Base-by-base conservation (phyloP, 768 basidiomycete species). In the Tylopilus plumbeoviolaceoides region DNA sequence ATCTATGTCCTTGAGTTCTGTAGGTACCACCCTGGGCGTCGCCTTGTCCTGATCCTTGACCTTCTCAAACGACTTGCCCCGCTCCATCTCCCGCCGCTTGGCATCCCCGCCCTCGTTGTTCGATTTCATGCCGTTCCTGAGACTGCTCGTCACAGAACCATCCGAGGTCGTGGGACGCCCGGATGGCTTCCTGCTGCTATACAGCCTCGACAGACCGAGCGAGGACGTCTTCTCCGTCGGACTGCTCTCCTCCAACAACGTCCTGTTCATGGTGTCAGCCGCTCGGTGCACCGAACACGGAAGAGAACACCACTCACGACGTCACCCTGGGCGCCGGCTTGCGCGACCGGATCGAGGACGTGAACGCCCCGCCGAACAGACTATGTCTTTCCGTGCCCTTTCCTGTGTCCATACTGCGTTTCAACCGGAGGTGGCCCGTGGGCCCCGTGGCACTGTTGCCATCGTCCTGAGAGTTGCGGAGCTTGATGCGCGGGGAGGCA, bases 301-400 rank as follows among this genome's bases (percentile, higher is more conserved):
- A 12, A 18, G 8, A 18, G 49, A n/a, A n/a, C 39, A 58, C 47
- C 42, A 75, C 85, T 61, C 63, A 86, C 86, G 73, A 61, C 21
- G 83, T 80, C 58, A 83, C 84, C 68, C 80, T 80, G 17, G 91
- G 91, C 0, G 91, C 78, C 1, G 93, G 93, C 66, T 97, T 95
- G 58, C 93, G 73, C 38, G 74, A 72, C 66, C 85, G 87, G 27
- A 89, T 63, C 6, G 83, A 73, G 1, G 81, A 78, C 11, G 73
- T 70, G 55, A 91, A 83, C 4, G 82, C 69, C 18, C 76, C 78
- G 14, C 89, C 89, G 63, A 97, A 95, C 61, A 95, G 83, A 62
- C 91, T 93, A 55, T 89, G 67, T n/a, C 89, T 74, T 39, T 89
- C 86, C 5, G 72, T 62, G 12, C 66, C 63, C 49, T 72, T 75